Evolutionary conservation across 495 filamentous ascomycete genomes (phyloP).

Genomic region (Trichoderma gamsii): DNA sequence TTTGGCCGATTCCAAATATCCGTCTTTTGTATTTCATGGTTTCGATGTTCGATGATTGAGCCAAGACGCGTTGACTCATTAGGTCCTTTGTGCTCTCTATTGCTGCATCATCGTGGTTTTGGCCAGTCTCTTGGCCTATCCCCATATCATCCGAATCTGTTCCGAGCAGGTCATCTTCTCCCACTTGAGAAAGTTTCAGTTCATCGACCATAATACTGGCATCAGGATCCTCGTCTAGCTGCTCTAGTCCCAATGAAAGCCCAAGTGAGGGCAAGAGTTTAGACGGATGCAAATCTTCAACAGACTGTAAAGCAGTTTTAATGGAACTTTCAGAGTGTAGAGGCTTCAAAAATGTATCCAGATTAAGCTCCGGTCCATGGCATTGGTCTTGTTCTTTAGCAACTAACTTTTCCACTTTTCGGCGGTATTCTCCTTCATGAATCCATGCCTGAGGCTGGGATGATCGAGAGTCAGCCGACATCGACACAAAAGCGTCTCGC

Average conservation of each 20-base stretch:
- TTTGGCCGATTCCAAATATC: conserved; percentile 23
- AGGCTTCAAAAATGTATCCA: conserved; percentile 57
- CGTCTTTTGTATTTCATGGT: not conserved
- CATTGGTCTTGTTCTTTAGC: conserved; percentile 53
- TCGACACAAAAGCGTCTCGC: conserved; percentile 70
- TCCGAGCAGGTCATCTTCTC: not conserved
- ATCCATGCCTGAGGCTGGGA: conserved; percentile 71
- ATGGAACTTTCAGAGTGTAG: conserved; percentile 50
- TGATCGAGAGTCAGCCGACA: conserved; percentile 75
- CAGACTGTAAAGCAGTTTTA: conserved; percentile 73
- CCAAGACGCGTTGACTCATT: not conserved
- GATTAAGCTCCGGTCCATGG: conserved; percentile 43
- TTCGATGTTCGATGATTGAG: not conserved
- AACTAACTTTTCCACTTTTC: conserved; percentile 54
- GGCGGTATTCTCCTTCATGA: conserved; percentile 77
- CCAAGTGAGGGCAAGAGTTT: conserved; percentile 50
- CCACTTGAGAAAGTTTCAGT: conserved; percentile 28
- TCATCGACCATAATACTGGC: conserved; percentile 43
- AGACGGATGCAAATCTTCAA: conserved; percentile 77
- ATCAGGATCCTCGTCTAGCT: conserved; percentile 22
- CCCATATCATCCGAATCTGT: not conserved
- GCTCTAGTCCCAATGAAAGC: conserved; percentile 25
- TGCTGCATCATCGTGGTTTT: not conserved
- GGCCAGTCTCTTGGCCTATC: not conserved
- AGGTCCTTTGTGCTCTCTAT: not conserved